phyloP scores from a whole-genome alignment of 495 filamentous ascomycete species.

The Baudoinia panamericana region DNA sequence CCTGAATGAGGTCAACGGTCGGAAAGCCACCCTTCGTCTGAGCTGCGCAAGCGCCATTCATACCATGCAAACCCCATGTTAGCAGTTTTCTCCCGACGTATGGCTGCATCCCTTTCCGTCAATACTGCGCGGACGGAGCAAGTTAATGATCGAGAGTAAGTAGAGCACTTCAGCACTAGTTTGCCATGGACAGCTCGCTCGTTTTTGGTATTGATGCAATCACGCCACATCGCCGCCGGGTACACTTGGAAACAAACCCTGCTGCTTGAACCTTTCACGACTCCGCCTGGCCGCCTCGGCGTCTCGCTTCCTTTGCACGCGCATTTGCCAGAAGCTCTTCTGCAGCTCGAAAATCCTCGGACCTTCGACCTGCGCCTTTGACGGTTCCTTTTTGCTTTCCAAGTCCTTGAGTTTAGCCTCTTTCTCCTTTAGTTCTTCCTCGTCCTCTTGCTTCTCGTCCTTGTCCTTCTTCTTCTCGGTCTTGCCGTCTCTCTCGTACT shows the following conservation, averaged over 20 bases:
- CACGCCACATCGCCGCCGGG: no score
- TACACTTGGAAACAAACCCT: slow-evolving; percentile 69
- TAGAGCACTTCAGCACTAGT: no score
- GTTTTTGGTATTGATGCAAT: no score
- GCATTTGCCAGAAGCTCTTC: slow-evolving; percentile 75
- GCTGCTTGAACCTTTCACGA: slow-evolving; percentile 65
- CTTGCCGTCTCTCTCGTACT: slow-evolving; percentile 26
- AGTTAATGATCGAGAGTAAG: no score
- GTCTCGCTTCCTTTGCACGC: slow-evolving; percentile 64
- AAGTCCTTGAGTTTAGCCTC: slow-evolving; percentile 27
- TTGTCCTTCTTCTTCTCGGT: slow-evolving; percentile 25
- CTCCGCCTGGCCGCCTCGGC: slow-evolving; percentile 68
- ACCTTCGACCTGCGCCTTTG: slow-evolving; percentile 21
- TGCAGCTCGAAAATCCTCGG: slow-evolving; percentile 78
- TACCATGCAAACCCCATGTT: no score
- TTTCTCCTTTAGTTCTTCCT: slow-evolving; percentile 34
- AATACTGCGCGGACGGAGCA: no score
- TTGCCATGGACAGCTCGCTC: no score
- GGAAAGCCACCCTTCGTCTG: no score
- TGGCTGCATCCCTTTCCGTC: no score
- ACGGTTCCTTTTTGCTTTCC: slow-evolving; percentile 26
- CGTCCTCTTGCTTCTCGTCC: slow-evolving; percentile 24
- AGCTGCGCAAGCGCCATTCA: no score
- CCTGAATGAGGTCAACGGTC: no score
- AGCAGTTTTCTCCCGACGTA: no score